Conservation (phyloP, 768 basidiomycete genomes). For the Hortiboletus flavorubellus region DNA sequence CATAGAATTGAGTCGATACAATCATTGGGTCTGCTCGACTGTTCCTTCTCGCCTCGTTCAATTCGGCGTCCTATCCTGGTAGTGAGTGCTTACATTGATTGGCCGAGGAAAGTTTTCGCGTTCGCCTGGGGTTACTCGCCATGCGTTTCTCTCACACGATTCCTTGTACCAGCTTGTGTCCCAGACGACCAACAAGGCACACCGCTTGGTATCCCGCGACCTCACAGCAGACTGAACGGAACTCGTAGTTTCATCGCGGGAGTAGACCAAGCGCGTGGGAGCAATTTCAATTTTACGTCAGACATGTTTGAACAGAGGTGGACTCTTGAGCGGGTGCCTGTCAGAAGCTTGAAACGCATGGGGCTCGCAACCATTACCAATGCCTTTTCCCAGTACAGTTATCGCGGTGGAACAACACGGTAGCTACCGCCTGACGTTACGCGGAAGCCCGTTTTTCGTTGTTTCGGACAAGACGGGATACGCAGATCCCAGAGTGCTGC, state of each 20-base stretch:
- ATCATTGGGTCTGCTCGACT: not conserved
- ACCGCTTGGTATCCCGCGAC: not conserved
- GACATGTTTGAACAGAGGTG: too few relatives aligned
- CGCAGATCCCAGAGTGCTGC: not conserved
- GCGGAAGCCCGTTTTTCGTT: not conserved
- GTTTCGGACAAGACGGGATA: not conserved
- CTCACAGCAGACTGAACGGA: not conserved
- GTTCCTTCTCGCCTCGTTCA: not conserved
- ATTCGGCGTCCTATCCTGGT: too few relatives aligned
- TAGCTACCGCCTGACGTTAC: not conserved
- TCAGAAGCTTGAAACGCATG: constrained; percentile 3
- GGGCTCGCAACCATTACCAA: too few relatives aligned
- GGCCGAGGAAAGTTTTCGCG: too few relatives aligned
- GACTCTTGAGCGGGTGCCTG: not conserved
- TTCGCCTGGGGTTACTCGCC: too few relatives aligned
- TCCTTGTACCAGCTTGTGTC: not conserved
- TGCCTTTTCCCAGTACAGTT: not conserved
- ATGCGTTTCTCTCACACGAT: not conserved
- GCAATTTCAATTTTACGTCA: not conserved
- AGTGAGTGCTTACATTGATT: too few relatives aligned
- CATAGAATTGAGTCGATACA: not conserved
- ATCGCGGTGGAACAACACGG: not conserved
- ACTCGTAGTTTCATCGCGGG: too few relatives aligned
- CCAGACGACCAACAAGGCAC: not conserved
- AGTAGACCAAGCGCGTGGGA: not conserved